Evolutionary conservation across 2,329 filamentous ascomycete species (phyloP).

Genomic region (Pseudogymnoascus sp.): DNA sequence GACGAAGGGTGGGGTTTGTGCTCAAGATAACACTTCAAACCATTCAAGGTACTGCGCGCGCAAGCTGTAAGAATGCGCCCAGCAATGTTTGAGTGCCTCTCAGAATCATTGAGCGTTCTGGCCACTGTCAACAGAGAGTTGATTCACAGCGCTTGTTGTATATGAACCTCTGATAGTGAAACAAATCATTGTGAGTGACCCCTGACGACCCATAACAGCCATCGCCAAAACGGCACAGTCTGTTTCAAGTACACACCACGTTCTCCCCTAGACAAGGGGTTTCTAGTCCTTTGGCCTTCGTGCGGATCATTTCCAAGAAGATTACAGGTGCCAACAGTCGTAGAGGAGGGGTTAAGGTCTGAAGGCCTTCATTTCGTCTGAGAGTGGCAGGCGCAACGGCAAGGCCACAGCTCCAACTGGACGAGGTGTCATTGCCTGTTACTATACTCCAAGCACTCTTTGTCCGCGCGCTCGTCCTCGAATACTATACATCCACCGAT

Average conservation of each 20-base stretch:
- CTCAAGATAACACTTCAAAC: constrained; percentile 1
- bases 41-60: background rate
- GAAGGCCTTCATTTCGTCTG: constrained; percentile 6
- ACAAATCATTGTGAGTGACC: background rate
- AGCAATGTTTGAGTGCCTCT: background rate
- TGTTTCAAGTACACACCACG: constrained; percentile 5
- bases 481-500: background rate
- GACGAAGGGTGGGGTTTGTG: background rate
- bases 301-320: constrained; percentile 3
- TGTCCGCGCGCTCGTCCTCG: background rate
- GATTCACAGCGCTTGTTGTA: background rate
- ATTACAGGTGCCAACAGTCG: constrained; percentile 1
- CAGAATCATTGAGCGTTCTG: background rate
- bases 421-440: background rate
- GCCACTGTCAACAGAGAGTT: background rate
- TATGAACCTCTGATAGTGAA: background rate
- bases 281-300: constrained; percentile 1
- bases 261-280: constrained; percentile 1
- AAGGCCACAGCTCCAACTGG: background rate
- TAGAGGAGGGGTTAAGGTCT: constrained; percentile 3
- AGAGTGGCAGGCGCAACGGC: constrained; percentile 5
- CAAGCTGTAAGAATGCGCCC: background rate
- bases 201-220: constrained; percentile 1
- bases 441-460: background rate
- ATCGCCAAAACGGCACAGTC: constrained; percentile 2